Evolutionary conservation across 371 early-diverging fungal species (phyloP), one percentile per base, ranked within the genome.

Genomic region (Syncephalis plumigaleata): DNA sequence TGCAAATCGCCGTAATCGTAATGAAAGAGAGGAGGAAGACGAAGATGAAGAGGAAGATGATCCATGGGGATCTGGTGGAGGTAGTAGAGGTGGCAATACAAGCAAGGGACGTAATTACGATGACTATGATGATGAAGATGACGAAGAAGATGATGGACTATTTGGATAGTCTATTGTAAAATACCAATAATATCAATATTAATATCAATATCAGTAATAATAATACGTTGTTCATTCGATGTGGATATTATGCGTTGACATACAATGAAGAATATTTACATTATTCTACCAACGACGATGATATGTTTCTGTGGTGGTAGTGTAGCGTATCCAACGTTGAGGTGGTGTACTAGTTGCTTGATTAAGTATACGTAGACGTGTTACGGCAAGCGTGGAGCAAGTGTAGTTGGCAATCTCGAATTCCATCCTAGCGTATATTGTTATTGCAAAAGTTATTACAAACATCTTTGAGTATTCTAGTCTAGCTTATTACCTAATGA

Each of bases 351-450:
- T 26, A 39, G 45, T 46, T 23, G 39, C 42, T 18, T 51, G 45
- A 18, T 51, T 46, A 22, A 39, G 36, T 2, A 51, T 42, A 40
- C 46, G 45, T 17, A 51, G 21, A 22, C 47, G 38, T n/a, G 42
- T 31, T 26, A 51, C 46, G 31, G 45, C 46, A 20, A 51, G 23
- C 11, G 27, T 46, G n/a, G 51, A 51, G 16, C 31, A 42, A 13
- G 47, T 46, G 46, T 46, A 51, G 39, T 51, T 51, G 17, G 31
- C 42, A 24, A 51, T 51, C 40, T 51, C 47, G 40, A 51, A 51
- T 45, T 46, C 51, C 26, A 51, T 42, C 16, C 51, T 51, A 39
- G 9, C 8, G 37, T 18, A 0, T 31, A 46, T 31, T 1, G 37
- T 24, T 9, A 24, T 5, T n/a, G n/a, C n/a, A n/a, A n/a, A n/a